These are phyloP conservation scores for Marchantia paleacea DNA, from an alignment of 225 moss, liverwort and hornwort species.

Conservation along the genomic window DNA sequence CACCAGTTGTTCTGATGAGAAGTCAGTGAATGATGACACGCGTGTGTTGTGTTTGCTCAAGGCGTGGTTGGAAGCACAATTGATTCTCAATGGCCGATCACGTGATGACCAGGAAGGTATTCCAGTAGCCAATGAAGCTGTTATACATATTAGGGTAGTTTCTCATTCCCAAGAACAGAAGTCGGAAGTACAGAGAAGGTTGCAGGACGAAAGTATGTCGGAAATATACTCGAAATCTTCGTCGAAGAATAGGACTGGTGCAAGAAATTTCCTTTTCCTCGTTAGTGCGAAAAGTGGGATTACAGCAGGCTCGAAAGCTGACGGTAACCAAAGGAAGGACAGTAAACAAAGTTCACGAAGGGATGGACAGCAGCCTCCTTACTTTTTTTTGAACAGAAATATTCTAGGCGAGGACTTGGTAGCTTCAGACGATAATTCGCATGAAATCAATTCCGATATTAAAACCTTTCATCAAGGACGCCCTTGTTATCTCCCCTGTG, in stretches of 20 bases:
- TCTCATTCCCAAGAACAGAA: conserved; percentile 31
- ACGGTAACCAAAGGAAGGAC: conserved; percentile 7
- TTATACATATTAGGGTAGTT: conserved; percentile 65
- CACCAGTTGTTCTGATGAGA: conserved; percentile 14
- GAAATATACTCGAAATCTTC: conserved; percentile 33
- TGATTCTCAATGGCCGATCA: conserved; percentile 38
- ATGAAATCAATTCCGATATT: conserved; percentile 13
- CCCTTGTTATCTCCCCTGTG: conserved; percentile 59
- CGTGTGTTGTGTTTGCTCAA: conserved; percentile 36
- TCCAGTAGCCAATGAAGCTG: conserved; percentile 53
- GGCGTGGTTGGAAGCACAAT: conserved; percentile 82
- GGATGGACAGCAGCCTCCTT: conserved; percentile 1
- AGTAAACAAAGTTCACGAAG: conserved; percentile 2
- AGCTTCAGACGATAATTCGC: not conserved
- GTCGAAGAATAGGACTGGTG: conserved; percentile 26
- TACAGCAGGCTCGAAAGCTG: not conserved
- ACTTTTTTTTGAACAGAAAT: conserved; percentile 21
- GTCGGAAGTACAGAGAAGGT: conserved; percentile 40
- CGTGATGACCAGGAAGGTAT: conserved; percentile 47
- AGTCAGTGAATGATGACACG: conserved; percentile 12
- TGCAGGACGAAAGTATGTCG: conserved; percentile 46
- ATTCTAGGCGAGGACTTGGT: not conserved
- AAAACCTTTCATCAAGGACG: conserved; percentile 52
- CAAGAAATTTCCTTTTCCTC: conserved; percentile 59
- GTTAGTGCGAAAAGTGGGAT: conserved; percentile 29